Conservation (phyloP, 164 flowering plant species). For the Aristolochia fimbriata region DNA sequence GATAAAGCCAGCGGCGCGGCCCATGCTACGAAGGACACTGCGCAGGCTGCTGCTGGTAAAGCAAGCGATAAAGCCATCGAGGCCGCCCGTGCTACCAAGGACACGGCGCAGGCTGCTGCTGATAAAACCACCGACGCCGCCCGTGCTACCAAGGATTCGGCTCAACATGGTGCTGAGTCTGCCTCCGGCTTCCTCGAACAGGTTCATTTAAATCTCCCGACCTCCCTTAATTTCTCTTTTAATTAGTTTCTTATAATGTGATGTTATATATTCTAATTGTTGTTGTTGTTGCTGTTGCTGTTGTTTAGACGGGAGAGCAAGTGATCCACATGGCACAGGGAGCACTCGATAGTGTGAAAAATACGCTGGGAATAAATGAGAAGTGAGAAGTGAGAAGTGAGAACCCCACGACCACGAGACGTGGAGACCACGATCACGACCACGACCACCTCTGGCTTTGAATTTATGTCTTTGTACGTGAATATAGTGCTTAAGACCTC, state of each 20-base stretch:
- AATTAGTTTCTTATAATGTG: background rate
- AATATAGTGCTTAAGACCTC: no score
- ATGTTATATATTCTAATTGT: no score
- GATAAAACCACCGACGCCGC: background rate
- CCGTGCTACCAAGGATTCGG: conserved; percentile 1
- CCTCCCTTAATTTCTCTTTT: no score
- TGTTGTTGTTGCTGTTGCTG: no score
- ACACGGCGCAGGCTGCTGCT: background rate
- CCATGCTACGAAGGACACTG: conserved; percentile 2
- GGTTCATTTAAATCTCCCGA: conserved; percentile 3
- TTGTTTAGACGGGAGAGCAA: conserved; percentile 13
- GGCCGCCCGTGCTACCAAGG: no score
- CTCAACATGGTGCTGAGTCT: background rate
- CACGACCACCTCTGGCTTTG: no score
- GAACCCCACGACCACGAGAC: no score
- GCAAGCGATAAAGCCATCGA: no score
- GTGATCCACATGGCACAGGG: conserved; percentile 2
- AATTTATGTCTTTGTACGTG: no score
- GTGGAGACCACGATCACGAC: no score
- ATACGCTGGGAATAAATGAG: conserved; percentile 11
- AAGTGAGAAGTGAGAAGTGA: no score
- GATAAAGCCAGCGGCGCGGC: conserved; percentile 1
- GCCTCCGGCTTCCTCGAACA: conserved; percentile 5
- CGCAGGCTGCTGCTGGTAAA: conserved; percentile 1
- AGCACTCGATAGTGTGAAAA: no score